Percentiles rank a stretch among this genome's conserved stretches.
Evolutionary conservation across 2,329 filamentous ascomycete species (phyloP).

Genomic region (Zymoseptoria passerinii): DNA sequence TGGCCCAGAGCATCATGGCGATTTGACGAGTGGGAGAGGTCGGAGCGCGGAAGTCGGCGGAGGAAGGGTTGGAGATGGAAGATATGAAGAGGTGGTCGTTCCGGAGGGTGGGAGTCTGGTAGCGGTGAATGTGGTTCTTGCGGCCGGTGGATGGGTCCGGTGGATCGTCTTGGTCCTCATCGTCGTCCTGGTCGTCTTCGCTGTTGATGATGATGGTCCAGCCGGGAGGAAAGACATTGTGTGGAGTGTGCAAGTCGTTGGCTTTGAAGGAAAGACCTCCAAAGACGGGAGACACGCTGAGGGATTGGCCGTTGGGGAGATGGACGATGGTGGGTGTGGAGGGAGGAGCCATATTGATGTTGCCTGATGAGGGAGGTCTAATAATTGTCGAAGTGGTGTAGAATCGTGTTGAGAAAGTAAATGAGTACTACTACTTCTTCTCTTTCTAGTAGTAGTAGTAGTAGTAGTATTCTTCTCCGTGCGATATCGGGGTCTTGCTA

Average conservation of each 20-base stretch:
- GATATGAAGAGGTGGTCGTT: constrained; percentile 85
- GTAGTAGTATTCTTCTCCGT: too few species aligned
- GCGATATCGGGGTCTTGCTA: too few species aligned
- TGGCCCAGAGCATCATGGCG: constrained; percentile 94
- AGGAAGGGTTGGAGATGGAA: constrained; percentile 77
- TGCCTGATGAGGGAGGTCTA: too few species aligned
- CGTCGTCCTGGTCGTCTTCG: constrained; percentile 42
- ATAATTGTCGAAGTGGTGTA: too few species aligned
- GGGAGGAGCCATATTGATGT: background rate
- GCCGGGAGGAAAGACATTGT: constrained; percentile 68
- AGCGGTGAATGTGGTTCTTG: constrained; percentile 51
- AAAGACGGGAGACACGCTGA: constrained; percentile 77
- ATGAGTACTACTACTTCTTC: too few species aligned
- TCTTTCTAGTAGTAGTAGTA: too few species aligned
- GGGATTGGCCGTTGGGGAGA: constrained; percentile 79
- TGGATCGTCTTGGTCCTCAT: constrained; percentile 16
- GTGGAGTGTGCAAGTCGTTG: constrained; percentile 61
- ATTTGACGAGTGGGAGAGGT: constrained; percentile 79
- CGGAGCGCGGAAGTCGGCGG: constrained; percentile 68
- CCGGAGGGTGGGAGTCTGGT: constrained; percentile 63
- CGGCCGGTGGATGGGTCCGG: constrained; percentile 12
- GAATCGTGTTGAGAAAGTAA: too few species aligned
- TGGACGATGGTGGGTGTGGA: constrained; percentile 46
- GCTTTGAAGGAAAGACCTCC: constrained; percentile 86
- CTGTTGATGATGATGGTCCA: constrained; percentile 86